Base-by-base conservation (phyloP, 257 asterid species). In the Solanum stenotomum region DNA sequence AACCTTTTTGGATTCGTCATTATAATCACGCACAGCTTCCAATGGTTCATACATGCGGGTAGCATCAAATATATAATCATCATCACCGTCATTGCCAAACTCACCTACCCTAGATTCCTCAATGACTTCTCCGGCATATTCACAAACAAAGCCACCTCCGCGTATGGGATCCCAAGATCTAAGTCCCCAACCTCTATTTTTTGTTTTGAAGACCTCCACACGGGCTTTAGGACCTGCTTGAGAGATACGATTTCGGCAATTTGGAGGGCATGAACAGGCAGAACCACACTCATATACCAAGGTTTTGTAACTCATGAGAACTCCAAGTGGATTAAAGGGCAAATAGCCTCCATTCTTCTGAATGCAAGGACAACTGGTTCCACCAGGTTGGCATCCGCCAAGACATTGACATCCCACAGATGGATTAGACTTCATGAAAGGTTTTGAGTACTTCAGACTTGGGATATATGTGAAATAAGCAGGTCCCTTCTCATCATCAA, bases 81-180 rank as follows among this genome's bases (percentile, higher is more conserved):
- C 94, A 61, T 92, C 95, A 31, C 84, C 89, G 12, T 81, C 96
- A 75, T 85, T 92, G 25, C 90, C 93, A 49, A 86, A 87, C 88
- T 91, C 94, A 89, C 87, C 89, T 11, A 87, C 90, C 76, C 91
- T 89, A 83, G 90, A 84, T 33, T 90, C 90, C 81, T 91, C 92
- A 59, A 94, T 85, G 31, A 91, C 93, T 88, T 97, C 99, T 81
- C 99, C 99, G 0, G 97, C 98, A 92, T 96, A 97, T 92, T 97
- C 98, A 78, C 98, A 97, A 49, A 97, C 91, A 90, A 94, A 97
- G 59, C 94, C 91, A 67, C 99, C 99, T 15, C 93, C 91, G 20
- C 98, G 98, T 35, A 97, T 96, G 31, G 98, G 95, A 87, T 97
- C 99, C 98, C 98, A 97, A 5, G 99, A 97, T 90, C 99, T 94